These are phyloP conservation scores for Pichia pseudocactophila DNA, from an alignment of 805 yeast species.

Conservation along the genomic window DNA sequence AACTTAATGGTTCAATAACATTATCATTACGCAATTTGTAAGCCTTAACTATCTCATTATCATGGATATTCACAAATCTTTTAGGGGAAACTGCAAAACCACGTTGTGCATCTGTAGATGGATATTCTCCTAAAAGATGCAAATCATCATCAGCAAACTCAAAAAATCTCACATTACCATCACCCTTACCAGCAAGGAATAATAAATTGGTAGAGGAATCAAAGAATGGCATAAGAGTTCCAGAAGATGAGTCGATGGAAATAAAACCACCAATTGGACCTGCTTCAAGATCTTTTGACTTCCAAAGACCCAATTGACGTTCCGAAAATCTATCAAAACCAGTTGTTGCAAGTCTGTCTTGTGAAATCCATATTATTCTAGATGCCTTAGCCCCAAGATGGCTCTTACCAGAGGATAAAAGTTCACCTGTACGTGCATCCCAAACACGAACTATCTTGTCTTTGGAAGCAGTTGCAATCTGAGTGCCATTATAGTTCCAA, in stretches of 20 bases:
- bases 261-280: conserved; percentile 91
- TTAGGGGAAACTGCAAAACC: conserved; percentile 91
- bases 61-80: conserved; percentile 64
- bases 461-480: conserved; percentile 81
- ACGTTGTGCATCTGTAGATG: conserved; percentile 88
- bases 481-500: conserved; percentile 83
- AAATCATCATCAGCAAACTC: conserved; percentile 83
- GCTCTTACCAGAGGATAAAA: conserved; percentile 77
- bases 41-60: conserved; percentile 74
- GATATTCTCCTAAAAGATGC: conserved; percentile 78
- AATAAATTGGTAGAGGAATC: conserved; percentile 75
- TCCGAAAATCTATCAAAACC: conserved; percentile 91
- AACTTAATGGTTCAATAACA: conserved; percentile 82
- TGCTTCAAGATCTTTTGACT: conserved; percentile 55
- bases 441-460: conserved; percentile 87
- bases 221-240: conserved; percentile 84
- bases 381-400: conserved; percentile 90
- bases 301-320: conserved; percentile 95
- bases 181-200: conserved; percentile 95
- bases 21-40: conserved; percentile 85
- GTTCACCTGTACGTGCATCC: conserved; percentile 72
- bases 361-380: conserved; percentile 78
- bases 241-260: conserved; percentile 82
- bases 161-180: conserved; percentile 91
- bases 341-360: conserved; percentile 80